A percentile compares a stretch with the other conserved stretches of the same genome.
Evolutionary conservation across 2,329 filamentous ascomycete genomes (phyloP).

Genomic region (Trichothecium sympodiale): DNA sequence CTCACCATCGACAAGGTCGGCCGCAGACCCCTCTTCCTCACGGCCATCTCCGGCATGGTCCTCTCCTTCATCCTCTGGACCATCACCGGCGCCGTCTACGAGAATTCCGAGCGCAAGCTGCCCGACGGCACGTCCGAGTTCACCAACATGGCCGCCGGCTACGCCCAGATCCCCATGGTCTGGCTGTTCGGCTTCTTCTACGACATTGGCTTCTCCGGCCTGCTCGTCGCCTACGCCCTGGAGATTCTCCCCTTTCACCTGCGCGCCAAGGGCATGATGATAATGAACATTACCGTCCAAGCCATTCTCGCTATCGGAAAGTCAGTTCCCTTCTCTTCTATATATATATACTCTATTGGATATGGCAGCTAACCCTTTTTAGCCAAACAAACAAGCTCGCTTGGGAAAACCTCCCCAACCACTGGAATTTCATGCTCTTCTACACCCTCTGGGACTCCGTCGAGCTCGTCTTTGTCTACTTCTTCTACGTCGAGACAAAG

Average conservation of each 20-base stretch:
- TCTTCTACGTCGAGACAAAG: constrained; percentile 60
- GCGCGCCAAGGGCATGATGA: constrained; percentile 48
- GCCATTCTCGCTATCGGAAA: constrained; percentile 50
- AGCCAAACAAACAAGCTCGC: constrained; percentile 54
- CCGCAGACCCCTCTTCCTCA: constrained; percentile 41
- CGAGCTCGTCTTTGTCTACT: constrained; percentile 52
- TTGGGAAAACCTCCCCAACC: constrained; percentile 45
- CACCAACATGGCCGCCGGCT: constrained; percentile 33
- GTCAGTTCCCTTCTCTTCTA: constrained; percentile 24
- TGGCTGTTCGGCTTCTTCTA: constrained; percentile 51
- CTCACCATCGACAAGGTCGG: constrained; percentile 38
- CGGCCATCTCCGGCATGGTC: constrained; percentile 36
- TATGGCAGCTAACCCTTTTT: not conserved
- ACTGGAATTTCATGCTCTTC: constrained; percentile 58
- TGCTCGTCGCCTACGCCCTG: constrained; percentile 45
- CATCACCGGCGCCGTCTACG: constrained; percentile 39
- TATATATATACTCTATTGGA: not conserved
- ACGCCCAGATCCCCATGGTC: constrained; percentile 44
- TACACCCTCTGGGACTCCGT: constrained; percentile 52
- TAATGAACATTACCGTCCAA: constrained; percentile 55
- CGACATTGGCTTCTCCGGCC: constrained; percentile 47
- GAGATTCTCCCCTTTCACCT: constrained; percentile 49
- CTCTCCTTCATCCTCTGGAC: constrained; percentile 38
- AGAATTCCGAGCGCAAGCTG: constrained; percentile 22
- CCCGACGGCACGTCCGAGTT: constrained; percentile 14